Evolutionary conservation across 2,329 filamentous ascomycete genomes (phyloP).

Genomic region (Penicillium frequentans): DNA sequence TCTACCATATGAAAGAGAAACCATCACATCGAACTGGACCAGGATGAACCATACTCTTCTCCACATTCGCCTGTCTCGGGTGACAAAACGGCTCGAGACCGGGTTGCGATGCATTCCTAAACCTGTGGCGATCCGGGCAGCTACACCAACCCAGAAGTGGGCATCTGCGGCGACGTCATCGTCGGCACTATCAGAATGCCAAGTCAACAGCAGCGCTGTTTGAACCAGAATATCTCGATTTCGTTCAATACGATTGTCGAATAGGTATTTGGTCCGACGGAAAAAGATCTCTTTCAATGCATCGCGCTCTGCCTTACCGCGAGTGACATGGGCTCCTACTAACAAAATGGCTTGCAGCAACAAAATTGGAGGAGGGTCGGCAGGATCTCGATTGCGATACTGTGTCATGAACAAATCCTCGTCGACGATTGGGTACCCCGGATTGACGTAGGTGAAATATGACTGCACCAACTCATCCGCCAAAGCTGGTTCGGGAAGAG

Average conservation of each 20-base stretch:
- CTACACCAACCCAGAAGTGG: constrained; percentile 56
- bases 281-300: constrained; percentile 52
- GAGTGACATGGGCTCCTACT: constrained; percentile 53
- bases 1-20: constrained; percentile 50
- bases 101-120: constrained; percentile 55
- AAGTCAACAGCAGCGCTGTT: constrained; percentile 55
- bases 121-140: constrained; percentile 53
- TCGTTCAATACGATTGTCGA: constrained; percentile 55
- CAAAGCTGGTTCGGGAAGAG: constrained; percentile 49
- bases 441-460: constrained; percentile 54
- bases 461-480: constrained; percentile 53
- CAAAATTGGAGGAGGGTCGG: constrained; percentile 48
- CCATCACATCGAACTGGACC: constrained; percentile 46
- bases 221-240: constrained; percentile 57
- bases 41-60: constrained; percentile 46
- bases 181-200: constrained; percentile 55
- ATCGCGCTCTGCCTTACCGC: constrained; percentile 42
- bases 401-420: constrained; percentile 53
- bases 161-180: constrained; percentile 57
- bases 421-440: constrained; percentile 54
- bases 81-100: constrained; percentile 41
- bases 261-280: constrained; percentile 53
- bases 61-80: constrained; percentile 45
- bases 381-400: constrained; percentile 48
- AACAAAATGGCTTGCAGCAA: constrained; percentile 54